Percentiles rank a stretch among this genome's conserved stretches.
phyloP scores from a whole-genome alignment of 1,284 basidiomycete genomes.

The Boletellus dicymbophilus region DNA sequence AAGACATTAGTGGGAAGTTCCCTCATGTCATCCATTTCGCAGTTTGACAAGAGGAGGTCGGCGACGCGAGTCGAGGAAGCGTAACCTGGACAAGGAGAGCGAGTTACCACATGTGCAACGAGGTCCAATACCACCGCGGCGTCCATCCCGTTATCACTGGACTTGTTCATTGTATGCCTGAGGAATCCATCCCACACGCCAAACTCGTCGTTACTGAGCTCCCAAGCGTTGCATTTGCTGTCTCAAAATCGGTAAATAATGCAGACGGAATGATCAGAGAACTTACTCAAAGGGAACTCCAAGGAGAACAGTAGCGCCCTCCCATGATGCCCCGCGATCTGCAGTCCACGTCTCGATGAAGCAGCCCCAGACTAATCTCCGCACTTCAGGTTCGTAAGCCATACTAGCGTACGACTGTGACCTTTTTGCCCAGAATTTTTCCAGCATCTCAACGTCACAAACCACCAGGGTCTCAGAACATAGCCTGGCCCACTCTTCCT shows the following conservation, averaged over 20 bases:
- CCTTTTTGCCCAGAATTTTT: constrained; percentile 51
- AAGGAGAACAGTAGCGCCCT: constrained; percentile 55
- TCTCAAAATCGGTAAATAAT: constrained; percentile 7
- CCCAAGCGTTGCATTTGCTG: constrained; percentile 54
- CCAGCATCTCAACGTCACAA: constrained; percentile 47
- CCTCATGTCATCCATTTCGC: constrained; percentile 50
- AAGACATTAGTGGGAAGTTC: constrained; percentile 51
- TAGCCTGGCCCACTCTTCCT: constrained; percentile 57
- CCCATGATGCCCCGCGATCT: constrained; percentile 45
- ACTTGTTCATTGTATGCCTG: constrained; percentile 49
- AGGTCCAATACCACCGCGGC: constrained; percentile 51
- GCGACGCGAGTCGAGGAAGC: constrained; percentile 51
- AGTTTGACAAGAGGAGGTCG: constrained; percentile 57
- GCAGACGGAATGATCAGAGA: constrained; percentile 7
- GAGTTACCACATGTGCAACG: constrained; percentile 49
- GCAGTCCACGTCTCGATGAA: constrained; percentile 56
- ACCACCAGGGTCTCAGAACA: constrained; percentile 52
- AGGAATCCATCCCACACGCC: constrained; percentile 60
- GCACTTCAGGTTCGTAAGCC: constrained; percentile 29
- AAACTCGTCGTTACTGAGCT: constrained; percentile 53
- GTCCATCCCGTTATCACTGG: constrained; percentile 60
- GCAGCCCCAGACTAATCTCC: constrained; percentile 53
- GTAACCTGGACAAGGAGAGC: constrained; percentile 43
- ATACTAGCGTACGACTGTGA: constrained; percentile 14
- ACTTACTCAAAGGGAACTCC: constrained; percentile 63